Conservation (phyloP, 192 early-diverging fungal species). For the Entrophospora sp. region DNA sequence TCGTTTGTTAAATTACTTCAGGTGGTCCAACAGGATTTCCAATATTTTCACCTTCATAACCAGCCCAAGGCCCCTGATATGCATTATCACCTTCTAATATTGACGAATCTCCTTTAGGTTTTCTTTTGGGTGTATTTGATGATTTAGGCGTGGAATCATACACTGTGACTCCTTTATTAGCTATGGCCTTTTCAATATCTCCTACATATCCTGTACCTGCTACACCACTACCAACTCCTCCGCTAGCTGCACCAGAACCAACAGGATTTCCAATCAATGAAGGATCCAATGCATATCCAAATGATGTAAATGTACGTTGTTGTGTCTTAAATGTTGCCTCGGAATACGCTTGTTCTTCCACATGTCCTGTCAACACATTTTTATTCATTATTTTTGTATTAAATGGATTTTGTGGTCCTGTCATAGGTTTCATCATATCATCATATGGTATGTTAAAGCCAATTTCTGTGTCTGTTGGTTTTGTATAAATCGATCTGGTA, state of each 20-base stretch:
- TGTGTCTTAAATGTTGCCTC: conserved; percentile 72
- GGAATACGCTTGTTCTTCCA: conserved; percentile 64
- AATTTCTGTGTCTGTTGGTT: conserved; percentile 45
- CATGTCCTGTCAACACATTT: conserved; percentile 63
- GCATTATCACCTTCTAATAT: conserved; percentile 65
- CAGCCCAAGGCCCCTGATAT: conserved; percentile 92
- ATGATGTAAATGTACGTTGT: conserved; percentile 74
- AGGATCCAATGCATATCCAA: conserved; percentile 79
- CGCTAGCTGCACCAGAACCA: conserved; percentile 30
- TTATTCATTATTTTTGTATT: conserved; percentile 31
- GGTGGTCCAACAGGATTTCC: conserved; percentile 49
- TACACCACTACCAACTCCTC: too few relatives aligned
- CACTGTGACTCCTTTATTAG: conserved; percentile 45
- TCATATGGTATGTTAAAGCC: conserved; percentile 50
- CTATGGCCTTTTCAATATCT: conserved; percentile 42
- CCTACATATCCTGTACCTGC: conserved; percentile 57
- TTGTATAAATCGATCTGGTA: conserved; percentile 37
- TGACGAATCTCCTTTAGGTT: conserved; percentile 65
- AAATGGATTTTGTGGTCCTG: conserved; percentile 52
- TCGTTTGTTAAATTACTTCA: conserved; percentile 42
- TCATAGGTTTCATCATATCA: conserved; percentile 40
- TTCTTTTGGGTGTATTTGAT: conserved; percentile 37
- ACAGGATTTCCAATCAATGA: conserved; percentile 31
- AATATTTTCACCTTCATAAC: conserved; percentile 76
- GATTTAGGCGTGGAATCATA: conserved; percentile 35